Evolutionary conservation across 345 rosid species (phyloP).

Genomic region (Corchorus olitorius): DNA sequence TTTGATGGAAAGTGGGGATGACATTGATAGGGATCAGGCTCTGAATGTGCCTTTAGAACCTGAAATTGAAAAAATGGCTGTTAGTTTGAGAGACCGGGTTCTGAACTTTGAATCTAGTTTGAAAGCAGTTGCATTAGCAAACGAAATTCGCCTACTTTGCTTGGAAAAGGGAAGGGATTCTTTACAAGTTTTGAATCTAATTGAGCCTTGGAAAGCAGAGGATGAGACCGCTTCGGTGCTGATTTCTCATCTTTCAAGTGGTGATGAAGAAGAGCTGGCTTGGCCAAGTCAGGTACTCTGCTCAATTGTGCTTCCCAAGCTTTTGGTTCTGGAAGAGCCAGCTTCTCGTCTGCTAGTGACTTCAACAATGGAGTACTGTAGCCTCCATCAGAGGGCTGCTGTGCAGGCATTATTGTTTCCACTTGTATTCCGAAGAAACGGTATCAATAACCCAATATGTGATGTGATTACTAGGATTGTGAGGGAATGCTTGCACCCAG

Average conservation of each 20-base stretch:
- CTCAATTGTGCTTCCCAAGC: constrained; percentile 66
- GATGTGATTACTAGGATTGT: constrained; percentile 59
- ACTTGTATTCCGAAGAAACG: constrained; percentile 50
- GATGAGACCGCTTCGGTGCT: constrained; percentile 67
- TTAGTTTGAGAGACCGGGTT: constrained; percentile 42
- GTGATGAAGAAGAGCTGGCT: constrained; percentile 44
- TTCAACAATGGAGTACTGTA: constrained; percentile 61
- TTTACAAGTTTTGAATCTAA: constrained; percentile 45
- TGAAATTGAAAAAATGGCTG: constrained; percentile 41
- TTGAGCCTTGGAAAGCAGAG: constrained; percentile 76
- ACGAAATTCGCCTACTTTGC: constrained; percentile 56
- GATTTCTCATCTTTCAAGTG: constrained; percentile 46
- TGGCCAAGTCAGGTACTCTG: constrained; percentile 78
- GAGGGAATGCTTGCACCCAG: constrained; percentile 77
- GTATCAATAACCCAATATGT: constrained; percentile 58
- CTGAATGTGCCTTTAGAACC: constrained; percentile 33
- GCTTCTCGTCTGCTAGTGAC: constrained; percentile 62
- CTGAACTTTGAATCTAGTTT: constrained; percentile 46
- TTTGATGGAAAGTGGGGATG: constrained; percentile 29
- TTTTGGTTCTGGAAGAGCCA: constrained; percentile 54
- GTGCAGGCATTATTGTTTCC: constrained; percentile 65
- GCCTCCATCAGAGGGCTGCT: constrained; percentile 61
- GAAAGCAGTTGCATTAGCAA: constrained; percentile 43
- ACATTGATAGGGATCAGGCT: constrained; percentile 32
- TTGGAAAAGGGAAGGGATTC: constrained; percentile 41